phyloP scores from a whole-genome alignment of 768 basidiomycete genomes.

The Psilocybe cubensis region DNA sequence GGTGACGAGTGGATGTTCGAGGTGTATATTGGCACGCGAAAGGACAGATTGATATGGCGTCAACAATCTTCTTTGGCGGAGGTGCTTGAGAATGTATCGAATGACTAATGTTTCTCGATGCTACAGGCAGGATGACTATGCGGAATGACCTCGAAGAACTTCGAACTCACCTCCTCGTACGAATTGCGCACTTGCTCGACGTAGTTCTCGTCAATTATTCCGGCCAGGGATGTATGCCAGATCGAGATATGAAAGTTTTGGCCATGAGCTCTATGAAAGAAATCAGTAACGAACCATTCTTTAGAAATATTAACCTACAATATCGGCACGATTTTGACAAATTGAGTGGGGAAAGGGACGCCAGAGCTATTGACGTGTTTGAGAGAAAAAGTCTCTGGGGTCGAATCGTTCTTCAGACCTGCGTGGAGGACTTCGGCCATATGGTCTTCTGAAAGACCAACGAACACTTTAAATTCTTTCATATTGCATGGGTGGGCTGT shows the following conservation, averaged over 20 bases:
- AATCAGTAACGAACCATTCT: not conserved
- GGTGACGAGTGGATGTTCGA: constrained; percentile 76
- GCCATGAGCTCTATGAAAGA: constrained; percentile 58
- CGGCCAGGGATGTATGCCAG: constrained; percentile 71
- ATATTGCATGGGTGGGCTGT: constrained; percentile 86
- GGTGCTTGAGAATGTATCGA: constrained; percentile 73
- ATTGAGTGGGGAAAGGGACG: constrained; percentile 65
- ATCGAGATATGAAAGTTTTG: constrained; percentile 80
- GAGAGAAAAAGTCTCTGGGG: constrained; percentile 67
- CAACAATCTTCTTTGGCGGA: constrained; percentile 75
- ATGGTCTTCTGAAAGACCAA: constrained; percentile 65
- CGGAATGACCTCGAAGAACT: not conserved
- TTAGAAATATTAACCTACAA: constrained; percentile 49
- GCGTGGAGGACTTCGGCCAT: constrained; percentile 71
- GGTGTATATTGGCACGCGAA: constrained; percentile 51
- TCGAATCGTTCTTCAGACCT: constrained; percentile 65
- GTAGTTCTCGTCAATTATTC: constrained; percentile 56
- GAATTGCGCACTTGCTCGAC: constrained; percentile 55
- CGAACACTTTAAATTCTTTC: constrained; percentile 79
- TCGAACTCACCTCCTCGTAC: constrained; percentile 64
- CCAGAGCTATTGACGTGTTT: constrained; percentile 59
- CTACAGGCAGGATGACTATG: constrained; percentile 35
- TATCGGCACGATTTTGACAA: constrained; percentile 74
- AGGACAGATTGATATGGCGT: constrained; percentile 66
- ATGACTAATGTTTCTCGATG: constrained; percentile 68